A percentile compares a stretch with the other conserved stretches of the same genome.
phyloP scores from a whole-genome alignment of 2,329 filamentous ascomycete species.

The Ceratocystis smalleyi region DNA sequence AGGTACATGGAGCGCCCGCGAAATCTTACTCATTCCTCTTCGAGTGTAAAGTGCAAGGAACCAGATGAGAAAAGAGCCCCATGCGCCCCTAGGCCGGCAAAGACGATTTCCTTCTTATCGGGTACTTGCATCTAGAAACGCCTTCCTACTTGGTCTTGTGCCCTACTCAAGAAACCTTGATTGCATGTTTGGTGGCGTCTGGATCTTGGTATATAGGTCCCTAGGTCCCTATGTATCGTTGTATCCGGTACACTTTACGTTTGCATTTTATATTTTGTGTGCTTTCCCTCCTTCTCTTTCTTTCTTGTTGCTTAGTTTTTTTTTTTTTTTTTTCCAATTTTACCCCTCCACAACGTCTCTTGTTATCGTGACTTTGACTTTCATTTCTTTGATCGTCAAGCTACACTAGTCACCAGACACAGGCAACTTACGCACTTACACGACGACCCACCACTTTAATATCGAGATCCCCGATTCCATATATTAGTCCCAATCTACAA shows the following conservation, averaged over 20 bases:
- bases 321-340: conserved; percentile 5
- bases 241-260: neutral
- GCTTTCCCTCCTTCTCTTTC: neutral
- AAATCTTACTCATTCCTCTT: neutral
- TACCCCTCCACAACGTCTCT: neutral
- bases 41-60: neutral
- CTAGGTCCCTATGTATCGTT: neutral
- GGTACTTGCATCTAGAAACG: neutral
- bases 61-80: neutral
- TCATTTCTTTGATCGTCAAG: neutral
- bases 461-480: neutral
- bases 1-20: neutral
- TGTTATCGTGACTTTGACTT: neutral
- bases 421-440: neutral
- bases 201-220: too few species aligned
- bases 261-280: neutral
- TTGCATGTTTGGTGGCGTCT: neutral
- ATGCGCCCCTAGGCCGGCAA: neutral
- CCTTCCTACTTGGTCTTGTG: neutral
- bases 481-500: neutral
- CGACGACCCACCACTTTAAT: neutral
- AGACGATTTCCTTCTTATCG: conserved; percentile 2
- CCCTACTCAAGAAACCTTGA: neutral
- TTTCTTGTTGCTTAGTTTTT: conserved; percentile 12
- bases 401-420: neutral